Evolutionary conservation across 805 yeast genomes (phyloP), one percentile per base, ranked within the genome.

Genomic region (Candida golubevii): DNA sequence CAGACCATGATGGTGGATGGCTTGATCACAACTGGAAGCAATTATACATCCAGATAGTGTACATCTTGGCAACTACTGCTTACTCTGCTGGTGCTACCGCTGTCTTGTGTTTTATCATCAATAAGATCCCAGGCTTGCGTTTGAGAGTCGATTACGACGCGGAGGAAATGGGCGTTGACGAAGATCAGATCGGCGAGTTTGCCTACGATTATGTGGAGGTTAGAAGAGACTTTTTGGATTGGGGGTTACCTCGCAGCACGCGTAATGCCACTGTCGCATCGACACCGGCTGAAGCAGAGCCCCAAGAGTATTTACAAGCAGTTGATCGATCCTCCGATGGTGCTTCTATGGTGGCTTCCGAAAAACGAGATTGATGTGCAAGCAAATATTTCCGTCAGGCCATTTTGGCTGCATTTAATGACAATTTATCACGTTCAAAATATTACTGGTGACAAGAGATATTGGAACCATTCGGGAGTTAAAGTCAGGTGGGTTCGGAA

Each of bases 121-220:
- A 91, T 66, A 76, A 74, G 50, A 83, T 88, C 28, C 99, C 98
- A 7, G 90, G 89, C 12, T 76, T 88, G 56, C 74, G 82, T 41
- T 71, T 93, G 57, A 78, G 97, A 60, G 88, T 88, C 6, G 75
- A 80, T 49, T 95, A 86, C 63, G 82, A 83, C 30, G 96, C 84
- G 18, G 99, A 91, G 65, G 87, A 83, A 51, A 72, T 74, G 29
- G 99, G 99, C 46, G 78, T 90, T 70, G 99, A 91, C 64, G 97
- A 90, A 64, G 96, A 88, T 67, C 97, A 91, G 69, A 87, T 91
- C 55, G 99, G 98, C 41, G 99, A 91, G 67, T 91, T 90, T 67
- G 98, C 98, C n/a, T 91, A 91, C 64, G 98, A 91, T 66, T 91
- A 89, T 61, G 97, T 91, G 46, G 99, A 91, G 71, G 95, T 91